Evolutionary conservation across 1,284 basidiomycete genomes (phyloP), one percentile per base, ranked within the genome.

Genomic region (Rhodofomes roseus): DNA sequence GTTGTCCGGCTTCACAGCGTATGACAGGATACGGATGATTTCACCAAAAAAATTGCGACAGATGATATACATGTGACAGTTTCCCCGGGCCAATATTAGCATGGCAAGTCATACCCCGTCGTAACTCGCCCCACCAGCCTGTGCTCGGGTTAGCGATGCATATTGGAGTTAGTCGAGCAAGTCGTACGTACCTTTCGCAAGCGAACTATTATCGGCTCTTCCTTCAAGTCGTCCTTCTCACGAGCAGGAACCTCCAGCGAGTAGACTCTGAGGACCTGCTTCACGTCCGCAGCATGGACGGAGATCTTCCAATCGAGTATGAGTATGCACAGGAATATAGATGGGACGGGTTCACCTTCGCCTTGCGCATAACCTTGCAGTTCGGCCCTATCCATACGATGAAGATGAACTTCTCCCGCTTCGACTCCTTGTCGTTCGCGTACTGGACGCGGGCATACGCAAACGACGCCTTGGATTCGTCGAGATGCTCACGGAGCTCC

Each of bases 331-430:
- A 36, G 25, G 23, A n/a, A 22, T 34, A 5, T 11, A 31, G 36
- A 53, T 48, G 43, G 59, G 44, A 54, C 43, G 50, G 50, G 73
- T 83, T 64, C 65, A 92, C 93, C 86, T 92, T 95, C 48, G 89
- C 94, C 76, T 88, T 90, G 63, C 94, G 83, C 94, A 96, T 95
- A 65, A 95, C 81, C 78, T 92, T 93, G 76, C 92, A 93, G 48
- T 81, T 76, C 40, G 85, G 79, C 43, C 94, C 94, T 74, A 96
- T 95, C 93, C 94, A 96, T 60, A 89, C 85, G 73, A 96, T 83
- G 68, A 96, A 81, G 65, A 93, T 84, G 76, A 96, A 96, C 79
- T 95, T 96, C 79, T 95, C 90, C 63, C 94, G 84, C 74, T 81
- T 87, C 51, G 87, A 89, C 77, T 92, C 90, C 78, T 89, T 90